Evolutionary conservation across 148 eudicot species (phyloP), one percentile per base, ranked within the genome.

Genomic region (Persicaria tinctoria): DNA sequence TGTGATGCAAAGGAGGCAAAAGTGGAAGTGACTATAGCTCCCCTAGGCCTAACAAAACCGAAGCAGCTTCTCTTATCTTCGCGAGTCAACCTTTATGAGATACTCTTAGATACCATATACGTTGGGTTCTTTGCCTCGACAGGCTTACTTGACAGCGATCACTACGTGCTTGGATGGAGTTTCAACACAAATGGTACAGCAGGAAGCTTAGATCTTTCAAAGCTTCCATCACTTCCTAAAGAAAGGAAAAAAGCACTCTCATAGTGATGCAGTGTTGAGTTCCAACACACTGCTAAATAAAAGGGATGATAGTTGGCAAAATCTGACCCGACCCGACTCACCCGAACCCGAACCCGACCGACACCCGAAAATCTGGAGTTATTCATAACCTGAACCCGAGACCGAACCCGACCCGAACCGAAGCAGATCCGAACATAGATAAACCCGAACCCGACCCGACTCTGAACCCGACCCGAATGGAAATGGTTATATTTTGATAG

Each of bases 151-250:
- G 12, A 46, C 32, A 76, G 73, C 38, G 71, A 53, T 27, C 78
- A 76, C 4, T 76, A 76, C 17, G 10, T 76, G 16, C 73, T 76
- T n/a, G 78, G 78, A 14, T 76, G 78, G 78, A 76, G 78, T 71
- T 76, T 76, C 47, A 76, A 45, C 64, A 16, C 23, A 75, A 62
- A 10, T 13, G 77, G 77, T 5, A 16, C n/a, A 23, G 77, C 55
- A 8, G 53, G 51, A 57, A 23, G 12, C 46, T 20, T 60, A 4
- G 74, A 71, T 71, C 55, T 71, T 38, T 66, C 70, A 66, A 66
- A 66, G 70, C 70, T 66, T 41, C 70, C 70, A 12, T 66, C 70
- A 13, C 70, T 66, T 66, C 70, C 70, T 38, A 66, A 66, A 47
- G 47, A 8, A 41, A 66, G 5, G 12, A 66, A 66, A 17, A 66